Base-by-base conservation (phyloP, 257 asterid species). In the Lycium ferocissimum region DNA sequence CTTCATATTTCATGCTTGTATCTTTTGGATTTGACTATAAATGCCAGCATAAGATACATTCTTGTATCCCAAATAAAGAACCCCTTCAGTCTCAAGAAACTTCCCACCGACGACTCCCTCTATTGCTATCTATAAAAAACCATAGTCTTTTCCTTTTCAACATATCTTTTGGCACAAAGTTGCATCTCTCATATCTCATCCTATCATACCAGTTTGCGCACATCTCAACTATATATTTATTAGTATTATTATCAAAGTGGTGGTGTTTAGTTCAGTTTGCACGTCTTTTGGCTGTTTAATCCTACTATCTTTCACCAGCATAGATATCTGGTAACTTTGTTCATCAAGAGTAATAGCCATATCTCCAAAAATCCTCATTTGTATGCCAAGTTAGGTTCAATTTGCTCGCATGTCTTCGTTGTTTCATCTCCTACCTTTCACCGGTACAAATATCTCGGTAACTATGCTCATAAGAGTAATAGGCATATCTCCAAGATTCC, bases 41-140 rank as follows among this genome's bases (percentile, higher is more conserved):
- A n/a, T 20, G 38, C 70, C 38, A 63, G 35, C 56, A 43, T n/a
- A 45, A 20, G 63, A 51, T 51, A 76, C 63, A 76, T 76, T 76
- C 82, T 26, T 26, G 15, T 75, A 49, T 76, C 14, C 14, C 33
- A 78, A 53, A 51, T 51, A 76, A 76, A 76, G 82, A 51, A 76
- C 82, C 49, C 26, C 63, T 53, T 76, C 47, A 51, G 4, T 66
- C 85, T 54, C 82, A 56, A 73, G 85, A 83, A 83, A 76, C 82
- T 69, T 83, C 82, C 82, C 82, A 70, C 85, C 82, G 37, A 83
- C 72, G 85, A 15, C 70, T 14, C 33, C 81, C 38, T 35, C 6
- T 54, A 37, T 80, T 61, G 40, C 84, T 38, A 83, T 15, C 51
- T 35, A 67, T 6, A 43, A 9, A 83, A 75, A 51, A 53, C 14